phyloP scores from a whole-genome alignment of 75 land plant species.

The Selaginella moellendorffii region DNA sequence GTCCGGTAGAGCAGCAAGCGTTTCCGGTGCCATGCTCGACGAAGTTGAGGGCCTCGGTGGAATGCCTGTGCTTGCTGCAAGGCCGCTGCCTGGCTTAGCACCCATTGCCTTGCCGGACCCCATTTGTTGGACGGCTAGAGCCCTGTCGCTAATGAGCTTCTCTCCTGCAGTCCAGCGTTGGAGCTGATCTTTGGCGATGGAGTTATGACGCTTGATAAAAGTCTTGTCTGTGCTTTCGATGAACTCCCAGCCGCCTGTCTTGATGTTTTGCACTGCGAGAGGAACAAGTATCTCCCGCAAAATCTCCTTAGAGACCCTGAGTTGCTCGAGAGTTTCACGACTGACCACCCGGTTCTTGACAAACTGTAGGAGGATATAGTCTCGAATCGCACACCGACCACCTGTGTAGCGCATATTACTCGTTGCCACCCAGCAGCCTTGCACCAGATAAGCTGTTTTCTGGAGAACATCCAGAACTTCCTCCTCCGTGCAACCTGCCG shows the following conservation, averaged over 20 bases:
- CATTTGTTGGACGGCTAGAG: conserved; percentile 5
- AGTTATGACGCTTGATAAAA: conserved; percentile 49
- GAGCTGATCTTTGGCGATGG: conserved; percentile 46
- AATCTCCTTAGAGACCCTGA: conserved; percentile 17
- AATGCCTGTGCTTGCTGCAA: neutral
- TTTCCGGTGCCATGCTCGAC: conserved; percentile 42
- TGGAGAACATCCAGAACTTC: conserved; percentile 44
- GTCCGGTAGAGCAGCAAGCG: conserved; percentile 40
- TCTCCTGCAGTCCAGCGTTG: conserved; percentile 35
- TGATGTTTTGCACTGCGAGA: conserved; percentile 48
- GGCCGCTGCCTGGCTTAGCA: neutral
- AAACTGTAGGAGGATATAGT: conserved; percentile 56
- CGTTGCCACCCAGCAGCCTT: conserved; percentile 81
- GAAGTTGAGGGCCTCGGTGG: neutral
- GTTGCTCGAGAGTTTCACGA: conserved; percentile 23
- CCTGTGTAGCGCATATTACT: conserved; percentile 15
- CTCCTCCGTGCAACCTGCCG: conserved; percentile 31
- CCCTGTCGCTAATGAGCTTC: conserved; percentile 17
- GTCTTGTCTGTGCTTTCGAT: conserved; percentile 24
- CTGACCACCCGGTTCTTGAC: conserved; percentile 28
- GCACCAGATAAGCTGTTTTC: conserved; percentile 43
- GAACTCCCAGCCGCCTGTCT: conserved; percentile 58
- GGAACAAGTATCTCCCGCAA: conserved; percentile 30
- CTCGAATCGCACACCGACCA: conserved; percentile 28
- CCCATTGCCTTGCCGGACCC: neutral